Conservation (phyloP, 2,329 filamentous ascomycete genomes). For the Pseudocercospora ulei region DNA sequence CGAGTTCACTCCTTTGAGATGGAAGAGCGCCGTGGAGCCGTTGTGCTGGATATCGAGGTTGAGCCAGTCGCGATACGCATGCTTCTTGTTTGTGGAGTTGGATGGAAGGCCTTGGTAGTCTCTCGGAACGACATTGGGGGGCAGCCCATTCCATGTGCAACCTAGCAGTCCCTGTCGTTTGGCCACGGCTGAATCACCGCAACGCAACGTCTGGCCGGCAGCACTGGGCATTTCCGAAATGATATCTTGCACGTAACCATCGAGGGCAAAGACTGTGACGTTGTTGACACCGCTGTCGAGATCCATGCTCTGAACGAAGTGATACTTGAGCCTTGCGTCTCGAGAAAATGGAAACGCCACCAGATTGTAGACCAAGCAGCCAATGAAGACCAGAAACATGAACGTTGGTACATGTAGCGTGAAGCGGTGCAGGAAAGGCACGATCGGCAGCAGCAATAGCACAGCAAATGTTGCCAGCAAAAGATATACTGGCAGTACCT, state of each 20-base stretch:
- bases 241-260: conserved; percentile 57
- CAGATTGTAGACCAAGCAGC: conserved; percentile 76
- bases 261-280: conserved; percentile 59
- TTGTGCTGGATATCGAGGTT: conserved; percentile 51
- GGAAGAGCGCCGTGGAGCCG: conserved; percentile 49
- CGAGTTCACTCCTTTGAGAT: conserved; percentile 63
- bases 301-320: conserved; percentile 72
- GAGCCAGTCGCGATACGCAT: conserved; percentile 47
- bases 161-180: conserved; percentile 48
- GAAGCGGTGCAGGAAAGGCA: conserved; percentile 78
- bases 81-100: conserved; percentile 16
- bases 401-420: conserved; percentile 73
- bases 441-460: conserved; percentile 62
- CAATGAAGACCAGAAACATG: conserved; percentile 60
- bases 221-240: conserved; percentile 62
- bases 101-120: conserved; percentile 11
- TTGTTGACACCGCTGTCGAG: conserved; percentile 59
- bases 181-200: conserved; percentile 35
- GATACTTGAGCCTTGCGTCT: conserved; percentile 71
- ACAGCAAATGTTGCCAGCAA: conserved; percentile 58
- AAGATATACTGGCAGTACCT: conserved; percentile 61
- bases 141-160: conserved; percentile 62
- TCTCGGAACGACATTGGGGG: conserved; percentile 52
- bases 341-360: conserved; percentile 78
- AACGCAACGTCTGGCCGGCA: conserved; percentile 47